Conservation (phyloP, 2,329 filamentous ascomycete genomes). For the Nothophoma quercina region DNA sequence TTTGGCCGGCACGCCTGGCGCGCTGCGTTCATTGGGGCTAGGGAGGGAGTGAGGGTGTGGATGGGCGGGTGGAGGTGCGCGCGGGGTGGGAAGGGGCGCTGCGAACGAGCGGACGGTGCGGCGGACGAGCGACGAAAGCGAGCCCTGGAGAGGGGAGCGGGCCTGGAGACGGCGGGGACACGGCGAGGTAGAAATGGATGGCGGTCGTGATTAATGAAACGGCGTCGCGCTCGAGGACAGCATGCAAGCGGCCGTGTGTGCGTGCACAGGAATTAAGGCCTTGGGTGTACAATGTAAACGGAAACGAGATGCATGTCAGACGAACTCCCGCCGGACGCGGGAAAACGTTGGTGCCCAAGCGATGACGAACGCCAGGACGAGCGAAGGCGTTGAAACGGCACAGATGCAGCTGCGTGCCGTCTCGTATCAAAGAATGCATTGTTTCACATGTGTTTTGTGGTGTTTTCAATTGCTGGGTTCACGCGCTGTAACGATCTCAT, state of each 20-base stretch:
- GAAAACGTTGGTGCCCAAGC: slow-evolving; percentile 11
- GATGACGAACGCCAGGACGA: slow-evolving; percentile 15
- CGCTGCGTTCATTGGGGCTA: slow-evolving; percentile 60
- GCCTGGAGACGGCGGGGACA: background rate
- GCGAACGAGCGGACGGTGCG: slow-evolving; percentile 8
- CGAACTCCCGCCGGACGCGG: slow-evolving; percentile 6
- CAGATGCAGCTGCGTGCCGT: background rate
- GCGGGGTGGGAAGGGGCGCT: background rate
- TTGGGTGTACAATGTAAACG: background rate
- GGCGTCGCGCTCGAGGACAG: background rate
- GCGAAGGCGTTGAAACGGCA: background rate
- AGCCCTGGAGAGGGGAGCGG: background rate
- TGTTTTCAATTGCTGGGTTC: background rate
- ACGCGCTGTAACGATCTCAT: background rate
- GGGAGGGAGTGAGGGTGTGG: background rate
- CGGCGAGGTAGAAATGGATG: background rate
- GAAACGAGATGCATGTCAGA: slow-evolving; percentile 11
- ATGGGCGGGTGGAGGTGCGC: background rate
- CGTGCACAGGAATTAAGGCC: background rate
- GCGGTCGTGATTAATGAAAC: background rate
- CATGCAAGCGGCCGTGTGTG: slow-evolving; percentile 7
- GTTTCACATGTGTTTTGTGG: background rate
- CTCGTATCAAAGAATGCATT: no score
- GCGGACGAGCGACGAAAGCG: background rate
- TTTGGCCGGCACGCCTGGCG: slow-evolving; percentile 79